Conservation (phyloP, 805 yeast genomes). For the Hanseniaspora pseudoguilliermondii region DNA sequence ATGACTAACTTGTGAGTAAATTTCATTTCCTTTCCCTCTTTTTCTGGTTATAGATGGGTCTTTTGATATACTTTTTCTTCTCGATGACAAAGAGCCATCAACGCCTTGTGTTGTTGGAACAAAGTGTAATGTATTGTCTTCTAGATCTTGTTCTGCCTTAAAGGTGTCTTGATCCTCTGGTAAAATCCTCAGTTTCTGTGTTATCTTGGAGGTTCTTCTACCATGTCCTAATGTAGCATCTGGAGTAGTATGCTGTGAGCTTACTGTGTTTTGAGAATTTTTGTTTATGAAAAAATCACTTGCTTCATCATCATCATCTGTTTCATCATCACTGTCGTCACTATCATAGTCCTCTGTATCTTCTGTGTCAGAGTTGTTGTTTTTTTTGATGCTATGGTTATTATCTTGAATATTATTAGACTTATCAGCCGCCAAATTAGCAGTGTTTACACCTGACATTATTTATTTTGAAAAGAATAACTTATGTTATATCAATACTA, state of each 20-base stretch:
- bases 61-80: background rate
- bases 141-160: background rate
- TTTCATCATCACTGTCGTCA: slow-evolving; percentile 5
- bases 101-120: slow-evolving; percentile 10
- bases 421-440: too few relatives aligned
- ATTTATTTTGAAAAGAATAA: too few relatives aligned
- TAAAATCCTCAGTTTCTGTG: slow-evolving; percentile 57
- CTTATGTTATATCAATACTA: too few relatives aligned
- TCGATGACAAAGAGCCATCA: slow-evolving; percentile 10
- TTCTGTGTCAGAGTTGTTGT: slow-evolving; percentile 2
- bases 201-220: slow-evolving; percentile 61
- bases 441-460: too few relatives aligned
- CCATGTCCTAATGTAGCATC: slow-evolving; percentile 36
- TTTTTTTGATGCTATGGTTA: background rate
- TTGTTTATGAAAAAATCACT: background rate
- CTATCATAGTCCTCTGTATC: slow-evolving; percentile 12
- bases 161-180: slow-evolving; percentile 28
- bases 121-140: slow-evolving; percentile 17
- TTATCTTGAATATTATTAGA: background rate
- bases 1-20: slow-evolving; percentile 70
- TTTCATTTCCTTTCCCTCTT: slow-evolving; percentile 32
- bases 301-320: slow-evolving; percentile 3
- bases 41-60: slow-evolving; percentile 21
- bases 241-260: slow-evolving; percentile 15
- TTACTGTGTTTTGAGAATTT: slow-evolving; percentile 16